phyloP scores from a whole-genome alignment of 331 rosid species.

The Ulmus americana region DNA sequence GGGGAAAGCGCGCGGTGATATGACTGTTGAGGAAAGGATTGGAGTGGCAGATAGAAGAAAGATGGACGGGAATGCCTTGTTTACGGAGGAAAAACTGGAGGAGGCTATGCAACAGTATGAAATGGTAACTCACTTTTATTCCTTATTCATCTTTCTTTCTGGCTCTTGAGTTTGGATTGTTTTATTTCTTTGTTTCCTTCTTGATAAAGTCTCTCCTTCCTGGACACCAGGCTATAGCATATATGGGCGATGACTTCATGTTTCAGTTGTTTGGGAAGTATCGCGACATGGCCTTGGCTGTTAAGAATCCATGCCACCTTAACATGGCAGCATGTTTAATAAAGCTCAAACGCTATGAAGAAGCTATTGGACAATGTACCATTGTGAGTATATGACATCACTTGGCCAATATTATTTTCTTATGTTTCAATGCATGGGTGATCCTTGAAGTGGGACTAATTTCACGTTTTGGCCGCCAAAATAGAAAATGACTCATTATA shows the following conservation, averaged over 20 bases:
- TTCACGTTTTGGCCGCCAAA: background rate
- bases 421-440: too few relatives aligned
- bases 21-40: conserved; percentile 94
- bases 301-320: conserved; percentile 93
- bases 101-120: conserved; percentile 99
- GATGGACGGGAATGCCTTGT: conserved; percentile 86
- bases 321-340: conserved; percentile 79
- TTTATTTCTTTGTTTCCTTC: background rate
- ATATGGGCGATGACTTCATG: conserved; percentile 95
- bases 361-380: conserved; percentile 80
- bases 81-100: conserved; percentile 74
- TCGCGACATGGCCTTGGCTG: conserved; percentile 89
- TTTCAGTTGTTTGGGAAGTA: conserved; percentile 88
- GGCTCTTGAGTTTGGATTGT: conserved; percentile 2
- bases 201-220: conserved; percentile 8
- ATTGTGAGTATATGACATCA: conserved; percentile 42
- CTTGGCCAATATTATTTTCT: conserved; percentile 2
- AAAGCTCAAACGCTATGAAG: conserved; percentile 75
- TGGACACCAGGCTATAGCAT: conserved; percentile 71
- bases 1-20: conserved; percentile 91
- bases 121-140: conserved; percentile 62
- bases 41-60: conserved; percentile 82
- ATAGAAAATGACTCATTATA: too few relatives aligned
- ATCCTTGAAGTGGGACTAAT: background rate
- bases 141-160: conserved; percentile 18